phyloP scores from a whole-genome alignment of 257 asterid species.

The Anisodus acutangulus region DNA sequence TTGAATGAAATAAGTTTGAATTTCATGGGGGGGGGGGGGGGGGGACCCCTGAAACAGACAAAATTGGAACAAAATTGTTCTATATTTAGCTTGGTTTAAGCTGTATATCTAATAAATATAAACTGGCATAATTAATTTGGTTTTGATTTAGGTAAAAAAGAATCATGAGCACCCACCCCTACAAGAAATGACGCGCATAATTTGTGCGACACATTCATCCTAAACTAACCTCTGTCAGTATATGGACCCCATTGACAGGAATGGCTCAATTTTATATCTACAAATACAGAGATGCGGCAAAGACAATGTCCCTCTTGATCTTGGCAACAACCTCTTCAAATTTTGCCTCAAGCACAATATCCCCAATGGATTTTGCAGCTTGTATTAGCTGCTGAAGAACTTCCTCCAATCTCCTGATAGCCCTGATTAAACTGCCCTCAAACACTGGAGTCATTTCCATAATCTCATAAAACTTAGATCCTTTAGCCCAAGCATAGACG shows the following conservation, averaged over 20 bases:
- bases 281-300: constrained; percentile 93
- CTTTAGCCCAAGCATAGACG: constrained; percentile 89
- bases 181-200: neutral
- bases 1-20: neutral
- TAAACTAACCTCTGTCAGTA: neutral
- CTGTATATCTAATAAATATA: neutral
- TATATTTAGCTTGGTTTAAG: neutral
- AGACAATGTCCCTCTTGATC: constrained; percentile 97
- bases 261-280: constrained; percentile 38
- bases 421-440: constrained; percentile 98
- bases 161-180: neutral
- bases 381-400: constrained; percentile 91
- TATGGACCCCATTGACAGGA: neutral
- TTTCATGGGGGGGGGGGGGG: neutral
- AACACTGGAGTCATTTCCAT: constrained; percentile 94
- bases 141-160: neutral
- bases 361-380: constrained; percentile 94
- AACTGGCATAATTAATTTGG: neutral
- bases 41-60: neutral
- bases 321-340: constrained; percentile 88
- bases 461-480: constrained; percentile 86
- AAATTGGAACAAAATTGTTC: neutral
- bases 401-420: constrained; percentile 95
- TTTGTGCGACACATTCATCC: constrained; percentile 17
- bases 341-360: constrained; percentile 77